These are phyloP conservation scores for Basidiobolus meristosporus DNA, from an alignment of 371 early-diverging fungal genomes.

Conservation along the genomic window DNA sequence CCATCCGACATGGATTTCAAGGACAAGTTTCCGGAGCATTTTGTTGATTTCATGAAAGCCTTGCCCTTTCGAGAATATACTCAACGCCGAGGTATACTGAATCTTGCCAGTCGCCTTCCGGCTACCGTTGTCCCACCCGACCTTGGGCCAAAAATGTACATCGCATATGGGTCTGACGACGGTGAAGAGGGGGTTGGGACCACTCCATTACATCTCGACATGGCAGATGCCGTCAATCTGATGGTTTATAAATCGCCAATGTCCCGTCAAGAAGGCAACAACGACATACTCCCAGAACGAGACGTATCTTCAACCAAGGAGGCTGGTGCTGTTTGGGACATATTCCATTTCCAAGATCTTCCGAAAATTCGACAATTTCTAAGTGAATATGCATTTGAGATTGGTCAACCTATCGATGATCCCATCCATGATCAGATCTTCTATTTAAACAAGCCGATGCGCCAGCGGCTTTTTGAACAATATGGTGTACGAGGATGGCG, in stretches of 20 bases:
- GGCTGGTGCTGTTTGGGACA: conserved; percentile 43
- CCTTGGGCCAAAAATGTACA: conserved; percentile 57
- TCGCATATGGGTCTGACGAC: conserved; percentile 29
- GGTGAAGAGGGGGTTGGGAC: conserved; percentile 22
- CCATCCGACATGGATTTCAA: conserved; percentile 31
- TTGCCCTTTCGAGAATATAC: conserved; percentile 41
- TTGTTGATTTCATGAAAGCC: conserved; percentile 22
- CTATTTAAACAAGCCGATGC: conserved; percentile 22
- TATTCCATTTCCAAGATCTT: conserved; percentile 24
- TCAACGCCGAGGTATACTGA: conserved; percentile 23
- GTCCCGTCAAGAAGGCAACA: too few species aligned
- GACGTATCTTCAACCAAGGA: too few species aligned
- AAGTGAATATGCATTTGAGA: conserved; percentile 4
- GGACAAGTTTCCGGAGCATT: conserved; percentile 20
- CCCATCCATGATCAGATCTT: conserved; percentile 39
- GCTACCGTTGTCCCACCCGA: conserved; percentile 27
- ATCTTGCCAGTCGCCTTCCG: conserved; percentile 37
- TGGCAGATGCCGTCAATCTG: conserved; percentile 59
- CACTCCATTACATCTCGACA: conserved; percentile 46
- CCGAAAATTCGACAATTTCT: conserved; percentile 19
- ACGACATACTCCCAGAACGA: too few species aligned
- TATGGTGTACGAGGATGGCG: conserved; percentile 22
- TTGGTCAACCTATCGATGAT: conserved; percentile 10
- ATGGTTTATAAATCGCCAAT: conserved; percentile 22
- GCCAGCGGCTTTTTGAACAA: conserved; percentile 11